Conservation (phyloP, 345 rosid species). For the Arabidopsis arenosa region DNA sequence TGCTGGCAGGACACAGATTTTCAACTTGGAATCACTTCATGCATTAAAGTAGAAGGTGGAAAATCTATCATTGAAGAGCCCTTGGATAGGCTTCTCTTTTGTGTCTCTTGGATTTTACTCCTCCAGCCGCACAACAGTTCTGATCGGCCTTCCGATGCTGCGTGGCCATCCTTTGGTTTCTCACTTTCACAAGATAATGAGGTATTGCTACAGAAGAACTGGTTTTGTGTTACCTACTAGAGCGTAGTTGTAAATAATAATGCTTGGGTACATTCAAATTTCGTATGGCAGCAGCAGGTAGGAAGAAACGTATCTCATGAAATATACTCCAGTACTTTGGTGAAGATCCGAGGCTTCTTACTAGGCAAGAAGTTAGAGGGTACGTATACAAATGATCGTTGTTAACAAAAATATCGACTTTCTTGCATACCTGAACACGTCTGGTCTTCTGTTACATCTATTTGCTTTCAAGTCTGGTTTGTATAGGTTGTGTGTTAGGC, state of each 20-base stretch:
- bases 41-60: conserved; percentile 60
- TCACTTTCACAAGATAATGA: conserved; percentile 87
- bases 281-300: conserved; percentile 52
- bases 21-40: conserved; percentile 58
- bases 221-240: conserved; percentile 9
- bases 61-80: conserved; percentile 70
- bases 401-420: neutral
- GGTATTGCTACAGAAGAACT: conserved; percentile 49
- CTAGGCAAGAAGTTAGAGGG: conserved; percentile 61
- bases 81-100: conserved; percentile 73
- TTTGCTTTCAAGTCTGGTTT: conserved; percentile 16
- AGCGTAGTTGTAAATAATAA: neutral
- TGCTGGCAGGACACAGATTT: conserved; percentile 59
- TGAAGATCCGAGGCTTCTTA: conserved; percentile 60
- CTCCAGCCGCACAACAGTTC: conserved; percentile 62
- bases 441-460: neutral
- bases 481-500: conserved; percentile 14
- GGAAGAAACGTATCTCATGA: conserved; percentile 57
- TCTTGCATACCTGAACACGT: conserved; percentile 5
- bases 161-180: conserved; percentile 75
- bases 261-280: neutral
- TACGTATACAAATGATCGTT: conserved; percentile 36
- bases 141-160: conserved; percentile 48
- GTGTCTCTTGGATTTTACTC: conserved; percentile 74
- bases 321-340: conserved; percentile 60